Base-by-base conservation (phyloP, 805 yeast species). In the Vanderwaltozyma yarrowii region DNA sequence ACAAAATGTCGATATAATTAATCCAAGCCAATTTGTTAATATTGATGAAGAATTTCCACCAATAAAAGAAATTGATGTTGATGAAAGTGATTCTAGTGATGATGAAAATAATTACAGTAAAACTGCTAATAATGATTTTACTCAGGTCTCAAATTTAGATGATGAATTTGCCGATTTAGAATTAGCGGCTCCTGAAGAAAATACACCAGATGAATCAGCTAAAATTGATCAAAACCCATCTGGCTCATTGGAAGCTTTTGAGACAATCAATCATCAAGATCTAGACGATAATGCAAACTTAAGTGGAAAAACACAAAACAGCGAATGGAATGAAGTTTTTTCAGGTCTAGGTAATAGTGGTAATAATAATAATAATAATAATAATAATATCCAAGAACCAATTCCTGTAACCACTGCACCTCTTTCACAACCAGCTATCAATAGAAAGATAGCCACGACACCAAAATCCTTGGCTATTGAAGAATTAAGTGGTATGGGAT, bases 301-400 rank as follows among this genome's bases (percentile, higher is more conserved):
- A 7, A 6, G 9, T 21, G 23, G 9, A 6, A 6, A 21, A 21
- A 21, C 6, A 21, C 6, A 21, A 9, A 21, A 21, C 9, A 60
- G 85, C 51, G 96, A 87, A 57, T 87, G 96, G 96, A 95, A 87
- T 53, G 88, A 84, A 61, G 71, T 87, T 21, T 87, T 87, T 64
- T 89, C 94, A 4, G 94, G 92, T 0, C 81, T 84, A 55, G 88
- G 89, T 14, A 79, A 79, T 12, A 24, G 11, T 4, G 4, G 5
- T 24, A 24, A 24, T 24, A 24, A 9, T 13, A 24, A 24, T 24
- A 7, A n/a, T 12, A 24, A 24, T 4, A 10, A 8, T 24, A 24
- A 24, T 24, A 24, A 9, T 13, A 24, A 24, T 24, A 7, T 24
- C 11, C n/a, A 24, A 31, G 41, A 40, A 38, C 43, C 39, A 33